phyloP scores from a whole-genome alignment of 371 early-diverging fungal genomes.

The Mucor saturninus region DNA sequence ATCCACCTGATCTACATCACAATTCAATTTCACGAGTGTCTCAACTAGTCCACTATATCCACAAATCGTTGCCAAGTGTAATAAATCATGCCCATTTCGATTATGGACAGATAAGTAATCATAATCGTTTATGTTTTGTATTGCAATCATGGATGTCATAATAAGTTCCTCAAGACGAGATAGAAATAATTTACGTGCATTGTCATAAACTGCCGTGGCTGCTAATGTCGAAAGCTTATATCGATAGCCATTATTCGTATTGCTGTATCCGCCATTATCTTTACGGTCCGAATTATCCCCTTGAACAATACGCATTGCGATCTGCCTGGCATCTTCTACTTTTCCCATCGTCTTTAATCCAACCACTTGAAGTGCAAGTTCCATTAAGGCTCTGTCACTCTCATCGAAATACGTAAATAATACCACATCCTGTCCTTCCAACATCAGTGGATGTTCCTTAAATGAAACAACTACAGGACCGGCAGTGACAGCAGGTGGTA shows the following conservation, averaged over 20 bases:
- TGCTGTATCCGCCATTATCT: slow-evolving; percentile 12
- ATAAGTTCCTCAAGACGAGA: slow-evolving; percentile 40
- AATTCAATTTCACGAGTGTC: slow-evolving; percentile 38
- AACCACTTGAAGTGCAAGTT: slow-evolving; percentile 76
- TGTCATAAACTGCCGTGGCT: slow-evolving; percentile 39
- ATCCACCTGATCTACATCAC: slow-evolving; percentile 48
- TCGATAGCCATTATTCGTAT: slow-evolving; percentile 15
- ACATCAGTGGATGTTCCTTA: slow-evolving; percentile 54
- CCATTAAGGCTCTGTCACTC: slow-evolving; percentile 77
- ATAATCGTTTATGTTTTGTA: slow-evolving; percentile 16
- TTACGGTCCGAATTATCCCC: slow-evolving; percentile 42
- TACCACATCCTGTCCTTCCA: slow-evolving; percentile 55
- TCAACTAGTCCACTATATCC: slow-evolving; percentile 42
- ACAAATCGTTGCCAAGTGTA: slow-evolving; percentile 57
- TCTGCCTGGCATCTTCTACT: slow-evolving; percentile 63
- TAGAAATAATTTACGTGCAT: slow-evolving; percentile 39
- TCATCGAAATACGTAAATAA: slow-evolving; percentile 69
- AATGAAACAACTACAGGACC: slow-evolving; percentile 75
- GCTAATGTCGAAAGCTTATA: slow-evolving; percentile 35
- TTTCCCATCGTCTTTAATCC: slow-evolving; percentile 72
- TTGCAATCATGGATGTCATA: slow-evolving; percentile 30
- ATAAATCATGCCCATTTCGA: slow-evolving; percentile 48
- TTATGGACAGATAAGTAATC: slow-evolving; percentile 44
- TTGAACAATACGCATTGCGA: slow-evolving; percentile 71
- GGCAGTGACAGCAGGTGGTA: slow-evolving; percentile 71